A percentile compares a stretch with the other conserved stretches of the same genome.
These are phyloP conservation scores for Russula sp. DNA, from an alignment of 768 basidiomycete species.

Conservation along the genomic window DNA sequence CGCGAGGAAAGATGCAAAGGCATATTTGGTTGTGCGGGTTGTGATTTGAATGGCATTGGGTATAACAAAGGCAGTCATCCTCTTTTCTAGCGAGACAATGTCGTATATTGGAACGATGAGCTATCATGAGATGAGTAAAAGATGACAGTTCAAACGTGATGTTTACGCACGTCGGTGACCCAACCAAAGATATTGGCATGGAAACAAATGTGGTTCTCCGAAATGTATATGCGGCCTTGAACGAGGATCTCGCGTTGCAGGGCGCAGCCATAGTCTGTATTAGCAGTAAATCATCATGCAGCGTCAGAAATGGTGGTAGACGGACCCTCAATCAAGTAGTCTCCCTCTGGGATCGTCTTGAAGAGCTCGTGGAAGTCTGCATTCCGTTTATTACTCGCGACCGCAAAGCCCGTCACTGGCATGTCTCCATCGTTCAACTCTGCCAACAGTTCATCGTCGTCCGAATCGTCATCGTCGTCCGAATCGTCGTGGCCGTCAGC, in stretches of 20 bases:
- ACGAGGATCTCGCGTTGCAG: constrained; percentile 93
- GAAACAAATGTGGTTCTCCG: constrained; percentile 99
- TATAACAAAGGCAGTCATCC: constrained; percentile 96
- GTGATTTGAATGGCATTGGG: constrained; percentile 93
- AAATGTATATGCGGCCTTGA: constrained; percentile 93
- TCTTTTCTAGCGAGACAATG: constrained; percentile 83
- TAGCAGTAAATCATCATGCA: constrained; percentile 4
- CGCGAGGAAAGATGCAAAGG: constrained; percentile 93
- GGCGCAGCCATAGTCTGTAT: constrained; percentile 92
- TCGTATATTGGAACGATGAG: constrained; percentile 84
- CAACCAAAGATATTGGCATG: constrained; percentile 99
- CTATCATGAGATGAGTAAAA: constrained; percentile 34
- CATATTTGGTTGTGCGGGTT: constrained; percentile 81
- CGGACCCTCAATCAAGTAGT: constrained; percentile 96
- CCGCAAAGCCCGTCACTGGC: constrained; percentile 93
- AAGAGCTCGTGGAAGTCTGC: constrained; percentile 95
- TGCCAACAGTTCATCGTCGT: constrained; percentile 21
- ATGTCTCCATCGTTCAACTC: constrained; percentile 64
- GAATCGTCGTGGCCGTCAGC: constrained; percentile 24
- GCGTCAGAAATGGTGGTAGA: constrained; percentile 12
- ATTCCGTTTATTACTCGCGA: constrained; percentile 91
- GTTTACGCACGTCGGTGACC: constrained; percentile 82
- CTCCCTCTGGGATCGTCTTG: constrained; percentile 81
- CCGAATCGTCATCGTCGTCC: constrained; percentile 32
- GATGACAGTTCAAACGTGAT: neutral